Evolutionary conservation across 257 asterid species (phyloP).

Genomic region (Nicotiana undulata): DNA sequence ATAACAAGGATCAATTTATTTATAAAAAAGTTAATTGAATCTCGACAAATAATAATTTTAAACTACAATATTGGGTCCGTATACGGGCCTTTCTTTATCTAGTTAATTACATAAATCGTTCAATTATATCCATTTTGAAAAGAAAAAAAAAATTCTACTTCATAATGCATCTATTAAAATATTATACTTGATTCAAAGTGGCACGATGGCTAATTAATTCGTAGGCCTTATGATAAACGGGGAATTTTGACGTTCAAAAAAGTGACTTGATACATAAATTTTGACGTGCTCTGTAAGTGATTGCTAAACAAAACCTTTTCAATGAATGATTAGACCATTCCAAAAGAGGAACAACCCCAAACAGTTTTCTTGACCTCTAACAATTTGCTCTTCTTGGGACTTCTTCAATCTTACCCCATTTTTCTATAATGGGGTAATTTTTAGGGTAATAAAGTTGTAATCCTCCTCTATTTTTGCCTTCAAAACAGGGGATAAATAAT

Average conservation of each 20-base stretch:
- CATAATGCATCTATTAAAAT: neutral
- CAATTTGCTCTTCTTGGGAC: too few species aligned
- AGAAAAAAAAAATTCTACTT: neutral
- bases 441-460: too few species aligned
- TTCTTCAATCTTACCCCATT: too few species aligned
- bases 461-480: too few species aligned
- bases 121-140: neutral
- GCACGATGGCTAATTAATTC: neutral
- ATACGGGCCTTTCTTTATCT: too few species aligned
- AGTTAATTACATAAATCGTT: neutral
- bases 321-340: neutral
- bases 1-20: too few species aligned
- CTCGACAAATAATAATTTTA: too few species aligned
- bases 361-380: neutral
- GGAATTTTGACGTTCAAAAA: neutral
- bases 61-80: too few species aligned
- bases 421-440: too few species aligned
- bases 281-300: neutral
- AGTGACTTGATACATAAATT: neutral
- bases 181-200: neutral
- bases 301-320: neutral
- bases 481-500: too few species aligned
- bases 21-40: too few species aligned
- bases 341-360: neutral
- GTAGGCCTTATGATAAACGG: neutral